Conservation (phyloP, 2,329 filamentous ascomycete species). For the Zymoseptoria crescenta region DNA sequence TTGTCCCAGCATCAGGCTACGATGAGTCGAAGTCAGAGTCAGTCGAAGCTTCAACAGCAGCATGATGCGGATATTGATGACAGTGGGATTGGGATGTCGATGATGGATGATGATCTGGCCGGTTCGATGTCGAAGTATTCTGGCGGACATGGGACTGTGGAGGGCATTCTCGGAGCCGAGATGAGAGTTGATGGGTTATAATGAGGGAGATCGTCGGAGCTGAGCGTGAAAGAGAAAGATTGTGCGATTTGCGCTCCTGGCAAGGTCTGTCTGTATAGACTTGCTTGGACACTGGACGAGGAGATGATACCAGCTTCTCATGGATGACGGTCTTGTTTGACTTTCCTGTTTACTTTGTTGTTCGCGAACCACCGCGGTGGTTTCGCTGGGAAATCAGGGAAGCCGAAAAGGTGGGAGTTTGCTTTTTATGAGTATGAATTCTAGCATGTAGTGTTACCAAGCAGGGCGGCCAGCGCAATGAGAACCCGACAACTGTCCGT, state of each 20-base stretch:
- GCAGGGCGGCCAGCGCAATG: neutral
- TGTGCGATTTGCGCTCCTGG: no score
- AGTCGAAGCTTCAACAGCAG: constrained; percentile 8
- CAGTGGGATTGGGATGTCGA: constrained; percentile 31
- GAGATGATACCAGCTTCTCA: no score
- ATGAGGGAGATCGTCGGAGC: neutral
- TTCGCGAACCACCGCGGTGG: neutral
- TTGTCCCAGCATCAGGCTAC: constrained; percentile 2
- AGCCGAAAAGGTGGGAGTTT: neutral
- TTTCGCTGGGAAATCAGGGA: neutral
- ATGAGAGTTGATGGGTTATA: neutral
- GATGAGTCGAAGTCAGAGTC: constrained; percentile 10
- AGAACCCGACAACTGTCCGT: no score
- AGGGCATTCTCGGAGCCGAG: neutral
- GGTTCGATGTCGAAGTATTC: constrained; percentile 11
- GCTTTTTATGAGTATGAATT: neutral
- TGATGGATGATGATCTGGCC: constrained; percentile 29
- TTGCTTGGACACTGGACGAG: no score
- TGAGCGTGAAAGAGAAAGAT: neutral
- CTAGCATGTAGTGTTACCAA: neutral
- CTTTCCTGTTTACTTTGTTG: neutral
- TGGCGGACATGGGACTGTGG: neutral
- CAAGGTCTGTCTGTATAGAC: no score
- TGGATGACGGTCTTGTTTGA: no score
- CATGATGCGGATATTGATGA: constrained; percentile 31